A percentile compares a stretch with the other conserved stretches of the same genome.
These are phyloP conservation scores for Botrytis fragariae DNA, from an alignment of 2,329 filamentous ascomycete genomes.

Conservation along the genomic window DNA sequence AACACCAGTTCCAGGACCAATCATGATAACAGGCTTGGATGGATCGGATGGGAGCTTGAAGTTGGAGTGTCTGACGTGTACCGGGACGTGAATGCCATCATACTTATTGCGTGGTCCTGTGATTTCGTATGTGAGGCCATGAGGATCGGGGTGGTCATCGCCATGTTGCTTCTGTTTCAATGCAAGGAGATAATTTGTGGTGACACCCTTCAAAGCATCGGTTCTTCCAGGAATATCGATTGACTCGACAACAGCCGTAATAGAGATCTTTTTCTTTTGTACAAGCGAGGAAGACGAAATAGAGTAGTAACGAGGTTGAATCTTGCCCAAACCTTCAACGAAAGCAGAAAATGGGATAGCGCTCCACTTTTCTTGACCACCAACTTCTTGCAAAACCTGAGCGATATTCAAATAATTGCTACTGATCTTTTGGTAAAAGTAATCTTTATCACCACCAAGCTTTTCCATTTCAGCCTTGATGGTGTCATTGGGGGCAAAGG, in stretches of 20 bases:
- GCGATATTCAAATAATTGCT: slow-evolving; percentile 86
- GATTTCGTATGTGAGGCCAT: slow-evolving; percentile 83
- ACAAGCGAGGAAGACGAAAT: slow-evolving; percentile 96
- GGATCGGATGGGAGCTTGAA: slow-evolving; percentile 98
- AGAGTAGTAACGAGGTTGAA: slow-evolving; percentile 98
- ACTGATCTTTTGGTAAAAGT: slow-evolving; percentile 84
- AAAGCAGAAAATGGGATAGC: slow-evolving; percentile 90
- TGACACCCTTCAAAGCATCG: slow-evolving; percentile 84
- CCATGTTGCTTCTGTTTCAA: slow-evolving; percentile 96
- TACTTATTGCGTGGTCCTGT: slow-evolving; percentile 94
- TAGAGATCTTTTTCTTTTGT: slow-evolving; percentile 90
- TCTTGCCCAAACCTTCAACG: slow-evolving; percentile 89
- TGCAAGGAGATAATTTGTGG: slow-evolving; percentile 93
- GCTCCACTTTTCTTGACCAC: slow-evolving; percentile 73
- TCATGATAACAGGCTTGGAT: slow-evolving; percentile 89
- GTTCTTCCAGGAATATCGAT: slow-evolving; percentile 72
- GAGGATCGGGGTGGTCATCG: slow-evolving; percentile 75
- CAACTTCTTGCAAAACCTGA: slow-evolving; percentile 72
- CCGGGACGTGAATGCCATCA: slow-evolving; percentile 88
- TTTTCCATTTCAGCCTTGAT: slow-evolving; percentile 85
- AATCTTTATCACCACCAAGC: slow-evolving; percentile 89
- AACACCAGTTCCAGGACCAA: slow-evolving; percentile 93
- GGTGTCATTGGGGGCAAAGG: slow-evolving; percentile 83
- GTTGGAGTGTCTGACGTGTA: slow-evolving; percentile 96
- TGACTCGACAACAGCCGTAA: slow-evolving; percentile 92